phyloP scores from a whole-genome alignment of 2,329 filamentous ascomycete genomes.

The Arthrinium puccinioides region DNA sequence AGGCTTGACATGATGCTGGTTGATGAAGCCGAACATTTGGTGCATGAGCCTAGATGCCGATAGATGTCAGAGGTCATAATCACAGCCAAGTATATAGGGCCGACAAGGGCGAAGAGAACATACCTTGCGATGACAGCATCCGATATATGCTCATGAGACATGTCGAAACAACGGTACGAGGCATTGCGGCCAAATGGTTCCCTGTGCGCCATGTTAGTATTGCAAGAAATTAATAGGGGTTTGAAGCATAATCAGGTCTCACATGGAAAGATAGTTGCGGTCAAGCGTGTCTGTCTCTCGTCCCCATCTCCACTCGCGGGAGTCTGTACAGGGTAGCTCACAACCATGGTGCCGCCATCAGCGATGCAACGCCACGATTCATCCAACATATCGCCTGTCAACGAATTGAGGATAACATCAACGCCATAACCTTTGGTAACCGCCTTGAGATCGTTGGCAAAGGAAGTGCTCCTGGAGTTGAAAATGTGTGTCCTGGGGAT shows the following conservation, averaged over 20 bases:
- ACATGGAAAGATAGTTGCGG: background rate
- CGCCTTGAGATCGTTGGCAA: background rate
- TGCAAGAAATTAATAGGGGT: too few species aligned
- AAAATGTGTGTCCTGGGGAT: background rate
- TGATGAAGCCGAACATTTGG: background rate
- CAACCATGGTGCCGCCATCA: background rate
- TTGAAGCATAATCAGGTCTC: too few species aligned
- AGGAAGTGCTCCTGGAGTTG: background rate
- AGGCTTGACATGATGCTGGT: background rate
- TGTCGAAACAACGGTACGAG: background rate
- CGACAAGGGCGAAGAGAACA: background rate
- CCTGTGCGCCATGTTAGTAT: too few species aligned
- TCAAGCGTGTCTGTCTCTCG: background rate
- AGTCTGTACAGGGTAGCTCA: too few species aligned
- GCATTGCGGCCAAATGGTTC: background rate
- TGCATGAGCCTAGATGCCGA: background rate
- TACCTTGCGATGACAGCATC: background rate
- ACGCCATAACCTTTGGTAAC: background rate
- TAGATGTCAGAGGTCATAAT: background rate
- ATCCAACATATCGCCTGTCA: slow-evolving; percentile 17
- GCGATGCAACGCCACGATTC: slow-evolving; percentile 3
- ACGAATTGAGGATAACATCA: slow-evolving; percentile 17
- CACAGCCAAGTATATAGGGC: background rate
- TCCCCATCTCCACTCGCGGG: too few species aligned
- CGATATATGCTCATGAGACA: background rate